Conservation (phyloP, 768 basidiomycete species). For the Astraeus odoratus region DNA sequence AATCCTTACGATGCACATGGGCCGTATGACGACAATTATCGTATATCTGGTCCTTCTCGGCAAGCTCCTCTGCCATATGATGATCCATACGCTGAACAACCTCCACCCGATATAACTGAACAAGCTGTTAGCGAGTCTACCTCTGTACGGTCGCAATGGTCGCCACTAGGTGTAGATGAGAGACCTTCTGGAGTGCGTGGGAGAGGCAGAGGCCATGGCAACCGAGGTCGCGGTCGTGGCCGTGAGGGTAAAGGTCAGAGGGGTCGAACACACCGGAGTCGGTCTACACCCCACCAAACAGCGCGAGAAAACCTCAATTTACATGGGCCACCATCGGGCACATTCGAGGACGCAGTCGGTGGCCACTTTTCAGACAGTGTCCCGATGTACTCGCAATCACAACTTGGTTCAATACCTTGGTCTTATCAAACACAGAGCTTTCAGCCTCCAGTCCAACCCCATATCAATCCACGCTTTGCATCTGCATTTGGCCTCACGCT, state of each 20-base stretch:
- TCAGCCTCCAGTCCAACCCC: constrained; percentile 55
- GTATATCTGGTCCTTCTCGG: constrained; percentile 45
- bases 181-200: not conserved
- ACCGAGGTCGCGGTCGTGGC: constrained; percentile 18
- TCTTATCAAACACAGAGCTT: constrained; percentile 13
- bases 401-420: constrained; percentile 14
- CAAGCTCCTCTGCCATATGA: constrained; percentile 71
- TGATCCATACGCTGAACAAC: constrained; percentile 62
- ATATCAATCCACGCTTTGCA: constrained; percentile 80
- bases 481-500: constrained; percentile 49
- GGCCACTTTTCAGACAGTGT: constrained; percentile 31
- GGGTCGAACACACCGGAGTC: not conserved
- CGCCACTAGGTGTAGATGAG: not conserved
- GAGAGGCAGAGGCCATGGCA: not conserved
- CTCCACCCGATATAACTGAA: constrained; percentile 21
- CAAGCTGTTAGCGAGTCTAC: not conserved
- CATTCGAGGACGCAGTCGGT: constrained; percentile 36
- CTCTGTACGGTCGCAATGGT: not conserved
- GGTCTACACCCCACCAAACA: not conserved
- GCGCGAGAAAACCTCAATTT: constrained; percentile 25
- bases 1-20: constrained; percentile 64
- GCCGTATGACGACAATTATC: constrained; percentile 62
- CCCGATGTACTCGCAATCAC: constrained; percentile 9
- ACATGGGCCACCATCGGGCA: constrained; percentile 35
- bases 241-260: constrained; percentile 9